Conservation (phyloP, 768 basidiomycete genomes). For the Leccinellum luteum region DNA sequence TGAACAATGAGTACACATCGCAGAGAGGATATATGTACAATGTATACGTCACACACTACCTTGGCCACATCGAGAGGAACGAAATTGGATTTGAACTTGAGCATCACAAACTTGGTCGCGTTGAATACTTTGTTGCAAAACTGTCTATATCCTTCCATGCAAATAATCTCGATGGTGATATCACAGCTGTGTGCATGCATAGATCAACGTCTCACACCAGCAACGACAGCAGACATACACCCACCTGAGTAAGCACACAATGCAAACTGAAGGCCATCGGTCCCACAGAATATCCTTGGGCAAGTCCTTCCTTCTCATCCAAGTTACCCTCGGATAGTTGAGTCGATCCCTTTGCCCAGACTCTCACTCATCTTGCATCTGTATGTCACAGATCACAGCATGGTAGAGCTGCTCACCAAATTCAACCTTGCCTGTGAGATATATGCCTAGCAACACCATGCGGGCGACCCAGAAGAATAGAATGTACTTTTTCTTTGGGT, state of each 20-base stretch:
- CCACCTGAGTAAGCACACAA: conserved; percentile 91
- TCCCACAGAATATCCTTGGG: conserved; percentile 99
- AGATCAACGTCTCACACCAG: not conserved
- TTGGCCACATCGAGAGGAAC: conserved; percentile 43
- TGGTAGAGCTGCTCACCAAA: no score
- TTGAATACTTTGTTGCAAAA: conserved; percentile 99
- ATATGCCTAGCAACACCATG: conserved; percentile 91
- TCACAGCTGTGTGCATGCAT: conserved; percentile 61
- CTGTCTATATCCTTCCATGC: conserved; percentile 97
- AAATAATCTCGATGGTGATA: conserved; percentile 93
- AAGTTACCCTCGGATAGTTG: conserved; percentile 88
- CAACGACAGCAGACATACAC: conserved; percentile 43
- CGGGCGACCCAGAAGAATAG: conserved; percentile 99
- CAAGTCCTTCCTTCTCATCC: conserved; percentile 95
- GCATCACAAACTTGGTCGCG: conserved; percentile 97
- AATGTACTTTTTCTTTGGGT: conserved; percentile 89
- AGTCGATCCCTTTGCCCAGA: conserved; percentile 96
- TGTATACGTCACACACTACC: conserved; percentile 87
- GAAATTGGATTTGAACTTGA: conserved; percentile 86
- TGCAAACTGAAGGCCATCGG: conserved; percentile 93
- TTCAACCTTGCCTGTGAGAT: conserved; percentile 38
- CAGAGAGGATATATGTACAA: conserved; percentile 50
- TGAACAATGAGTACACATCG: not conserved
- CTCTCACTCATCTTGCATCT: conserved; percentile 99
- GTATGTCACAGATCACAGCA: no score